Percentiles rank a stretch among this genome's conserved stretches.
Evolutionary conservation across 208 protist genomes (phyloP).

Genomic region (Crithidia bombi): DNA sequence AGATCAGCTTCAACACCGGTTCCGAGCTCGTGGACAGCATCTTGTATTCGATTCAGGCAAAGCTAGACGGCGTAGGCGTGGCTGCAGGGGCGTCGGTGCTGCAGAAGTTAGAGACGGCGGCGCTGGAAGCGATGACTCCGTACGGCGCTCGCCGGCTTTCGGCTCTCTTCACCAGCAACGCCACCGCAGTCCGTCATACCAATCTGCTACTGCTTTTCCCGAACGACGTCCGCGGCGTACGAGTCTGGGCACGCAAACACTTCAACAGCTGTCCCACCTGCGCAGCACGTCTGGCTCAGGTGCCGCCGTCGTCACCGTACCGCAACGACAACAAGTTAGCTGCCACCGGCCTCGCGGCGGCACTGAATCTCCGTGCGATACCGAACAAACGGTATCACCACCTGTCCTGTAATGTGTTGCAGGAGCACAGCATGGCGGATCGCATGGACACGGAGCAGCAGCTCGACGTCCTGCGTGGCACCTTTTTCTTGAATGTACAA

Average conservation of each 20-base stretch:
- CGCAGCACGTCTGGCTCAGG: constrained; percentile 21
- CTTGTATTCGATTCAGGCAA: constrained; percentile 33
- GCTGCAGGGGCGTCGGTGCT: constrained; percentile 29
- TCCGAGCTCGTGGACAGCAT: constrained; percentile 33
- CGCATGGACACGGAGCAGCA: constrained; percentile 27
- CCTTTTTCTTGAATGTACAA: constrained; percentile 33
- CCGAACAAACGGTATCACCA: constrained; percentile 47
- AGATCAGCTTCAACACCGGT: constrained; percentile 46
- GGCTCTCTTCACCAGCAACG: constrained; percentile 22
- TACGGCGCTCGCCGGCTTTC: constrained; percentile 7
- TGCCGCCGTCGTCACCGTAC: constrained; percentile 37
- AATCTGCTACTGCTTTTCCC: constrained; percentile 43
- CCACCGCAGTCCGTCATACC: constrained; percentile 32
- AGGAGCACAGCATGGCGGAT: constrained; percentile 38
- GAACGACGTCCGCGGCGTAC: constrained; percentile 51
- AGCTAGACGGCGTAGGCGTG: constrained; percentile 4
- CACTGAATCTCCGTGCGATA: constrained; percentile 37
- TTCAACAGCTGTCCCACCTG: constrained; percentile 39
- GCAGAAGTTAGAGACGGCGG: constrained; percentile 28
- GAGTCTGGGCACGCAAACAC: constrained; percentile 46
- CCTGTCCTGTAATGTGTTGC: constrained; percentile 29
- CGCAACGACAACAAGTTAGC: constrained; percentile 36
- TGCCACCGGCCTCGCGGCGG: constrained; percentile 35
- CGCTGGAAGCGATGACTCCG: constrained; percentile 27
- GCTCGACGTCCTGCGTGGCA: constrained; percentile 49